phyloP scores from a whole-genome alignment of 1,284 basidiomycete species.

The Thelephora terrestris region DNA sequence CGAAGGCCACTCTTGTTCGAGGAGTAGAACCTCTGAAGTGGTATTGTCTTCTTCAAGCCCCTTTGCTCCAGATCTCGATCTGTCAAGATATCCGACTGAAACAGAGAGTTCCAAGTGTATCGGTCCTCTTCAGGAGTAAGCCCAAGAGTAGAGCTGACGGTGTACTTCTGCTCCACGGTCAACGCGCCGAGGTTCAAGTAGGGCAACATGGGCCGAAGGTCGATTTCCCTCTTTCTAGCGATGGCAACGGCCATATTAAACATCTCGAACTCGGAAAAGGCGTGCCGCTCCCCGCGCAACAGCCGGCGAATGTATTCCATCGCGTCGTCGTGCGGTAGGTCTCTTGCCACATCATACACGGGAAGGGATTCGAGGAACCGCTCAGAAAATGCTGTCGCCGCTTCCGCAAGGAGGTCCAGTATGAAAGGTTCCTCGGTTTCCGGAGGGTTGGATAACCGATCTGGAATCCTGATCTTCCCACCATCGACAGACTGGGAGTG shows the following conservation, averaged over 20 bases:
- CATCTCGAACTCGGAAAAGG: slow-evolving; percentile 48
- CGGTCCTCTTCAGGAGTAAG: slow-evolving; percentile 31
- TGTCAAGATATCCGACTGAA: slow-evolving; percentile 47
- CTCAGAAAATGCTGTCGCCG: slow-evolving; percentile 34
- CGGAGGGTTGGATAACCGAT: slow-evolving; percentile 37
- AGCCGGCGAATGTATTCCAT: slow-evolving; percentile 32
- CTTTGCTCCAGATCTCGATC: slow-evolving; percentile 38
- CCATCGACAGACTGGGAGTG: slow-evolving; percentile 61
- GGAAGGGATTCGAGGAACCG: slow-evolving; percentile 22
- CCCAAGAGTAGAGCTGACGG: slow-evolving; percentile 30
- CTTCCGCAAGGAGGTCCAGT: slow-evolving; percentile 39
- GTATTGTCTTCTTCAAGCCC: slow-evolving; percentile 38
- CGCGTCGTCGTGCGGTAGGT: slow-evolving; percentile 22
- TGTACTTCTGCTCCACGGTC: slow-evolving; percentile 40
- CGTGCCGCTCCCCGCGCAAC: slow-evolving; percentile 37
- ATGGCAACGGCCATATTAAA: slow-evolving; percentile 39
- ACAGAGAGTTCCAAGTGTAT: slow-evolving; percentile 45
- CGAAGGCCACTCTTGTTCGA: slow-evolving; percentile 39
- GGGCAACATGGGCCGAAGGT: slow-evolving; percentile 33
- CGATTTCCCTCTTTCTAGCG: slow-evolving; percentile 32
- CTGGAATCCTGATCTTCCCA: slow-evolving; percentile 45
- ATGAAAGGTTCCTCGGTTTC: slow-evolving; percentile 34
- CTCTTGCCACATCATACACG: background rate
- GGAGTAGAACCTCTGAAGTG: slow-evolving; percentile 50
- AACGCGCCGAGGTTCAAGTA: slow-evolving; percentile 49